These are phyloP conservation scores for Ascochyta viciae-villosae DNA, from an alignment of 2,329 filamentous ascomycete species.

Conservation along the genomic window DNA sequence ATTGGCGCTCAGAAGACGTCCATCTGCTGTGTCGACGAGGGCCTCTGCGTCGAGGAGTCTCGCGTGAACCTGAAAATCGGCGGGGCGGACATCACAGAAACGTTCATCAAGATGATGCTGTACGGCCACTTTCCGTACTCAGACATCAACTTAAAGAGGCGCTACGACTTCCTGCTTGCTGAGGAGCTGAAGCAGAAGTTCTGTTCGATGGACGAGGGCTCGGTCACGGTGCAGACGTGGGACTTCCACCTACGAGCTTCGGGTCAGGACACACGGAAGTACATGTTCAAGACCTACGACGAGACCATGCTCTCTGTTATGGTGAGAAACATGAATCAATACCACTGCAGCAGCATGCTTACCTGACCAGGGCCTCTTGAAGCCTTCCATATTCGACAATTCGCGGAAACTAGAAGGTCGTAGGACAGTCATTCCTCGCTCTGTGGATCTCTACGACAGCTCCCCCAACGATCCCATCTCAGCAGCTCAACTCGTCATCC, in stretches of 20 bases:
- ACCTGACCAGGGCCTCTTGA: slow-evolving; percentile 73
- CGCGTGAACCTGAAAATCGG: slow-evolving; percentile 94
- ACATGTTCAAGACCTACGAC: slow-evolving; percentile 95
- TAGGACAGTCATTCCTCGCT: slow-evolving; percentile 82
- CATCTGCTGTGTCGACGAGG: slow-evolving; percentile 95
- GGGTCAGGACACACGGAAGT: slow-evolving; percentile 89
- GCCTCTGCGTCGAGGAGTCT: slow-evolving; percentile 92
- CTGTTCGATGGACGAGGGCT: slow-evolving; percentile 88
- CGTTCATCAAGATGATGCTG: slow-evolving; percentile 97
- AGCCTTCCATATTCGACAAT: slow-evolving; percentile 86
- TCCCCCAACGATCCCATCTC: slow-evolving; percentile 91
- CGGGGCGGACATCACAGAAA: slow-evolving; percentile 89
- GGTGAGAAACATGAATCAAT: slow-evolving; percentile 48
- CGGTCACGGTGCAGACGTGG: slow-evolving; percentile 85
- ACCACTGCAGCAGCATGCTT: slow-evolving; percentile 4
- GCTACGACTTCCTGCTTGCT: slow-evolving; percentile 91
- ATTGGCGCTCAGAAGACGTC: slow-evolving; percentile 98
- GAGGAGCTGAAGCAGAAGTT: slow-evolving; percentile 95
- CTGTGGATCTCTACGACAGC: slow-evolving; percentile 91
- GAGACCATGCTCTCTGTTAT: slow-evolving; percentile 93
- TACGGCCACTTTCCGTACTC: slow-evolving; percentile 94
- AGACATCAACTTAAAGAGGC: slow-evolving; percentile 87
- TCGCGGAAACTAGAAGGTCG: slow-evolving; percentile 79
- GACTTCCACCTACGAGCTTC: slow-evolving; percentile 91
- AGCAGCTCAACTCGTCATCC: slow-evolving; percentile 76